phyloP scores from a whole-genome alignment of 2,329 filamentous ascomycete genomes.

The Pyricularia grisea region DNA sequence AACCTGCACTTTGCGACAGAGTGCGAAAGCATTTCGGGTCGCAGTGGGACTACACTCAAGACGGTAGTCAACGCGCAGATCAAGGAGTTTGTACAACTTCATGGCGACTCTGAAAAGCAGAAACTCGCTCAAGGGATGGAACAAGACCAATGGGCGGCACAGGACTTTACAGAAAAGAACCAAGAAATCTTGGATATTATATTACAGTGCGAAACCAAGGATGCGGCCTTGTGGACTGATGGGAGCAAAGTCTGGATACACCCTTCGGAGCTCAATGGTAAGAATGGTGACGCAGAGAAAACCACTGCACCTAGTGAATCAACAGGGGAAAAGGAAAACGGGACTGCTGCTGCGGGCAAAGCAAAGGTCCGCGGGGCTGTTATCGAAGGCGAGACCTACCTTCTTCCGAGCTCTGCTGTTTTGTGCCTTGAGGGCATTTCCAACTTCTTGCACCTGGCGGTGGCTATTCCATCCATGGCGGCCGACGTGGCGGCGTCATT shows the following conservation, averaged over 20 bases:
- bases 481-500: constrained; percentile 71
- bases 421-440: constrained; percentile 74
- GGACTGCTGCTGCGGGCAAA: constrained; percentile 26
- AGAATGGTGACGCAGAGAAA: constrained; percentile 16
- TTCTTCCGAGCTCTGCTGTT: constrained; percentile 76
- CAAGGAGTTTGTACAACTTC: constrained; percentile 64
- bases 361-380: constrained; percentile 61
- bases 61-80: constrained; percentile 75
- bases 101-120: constrained; percentile 65
- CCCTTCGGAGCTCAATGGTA: constrained; percentile 26
- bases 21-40: constrained; percentile 74
- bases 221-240: constrained; percentile 58
- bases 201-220: constrained; percentile 59
- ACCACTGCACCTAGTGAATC: neutral
- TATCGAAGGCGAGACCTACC: constrained; percentile 77
- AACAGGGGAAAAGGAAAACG: constrained; percentile 1
- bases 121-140: constrained; percentile 69
- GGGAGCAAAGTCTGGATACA: constrained; percentile 50
- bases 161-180: constrained; percentile 60
- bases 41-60: constrained; percentile 67
- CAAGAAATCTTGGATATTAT: constrained; percentile 53
- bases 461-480: constrained; percentile 82
- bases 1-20: constrained; percentile 80
- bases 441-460: constrained; percentile 72
- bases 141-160: constrained; percentile 69